Conservation (phyloP, 306 rosid species). For the Castanea crenata region DNA sequence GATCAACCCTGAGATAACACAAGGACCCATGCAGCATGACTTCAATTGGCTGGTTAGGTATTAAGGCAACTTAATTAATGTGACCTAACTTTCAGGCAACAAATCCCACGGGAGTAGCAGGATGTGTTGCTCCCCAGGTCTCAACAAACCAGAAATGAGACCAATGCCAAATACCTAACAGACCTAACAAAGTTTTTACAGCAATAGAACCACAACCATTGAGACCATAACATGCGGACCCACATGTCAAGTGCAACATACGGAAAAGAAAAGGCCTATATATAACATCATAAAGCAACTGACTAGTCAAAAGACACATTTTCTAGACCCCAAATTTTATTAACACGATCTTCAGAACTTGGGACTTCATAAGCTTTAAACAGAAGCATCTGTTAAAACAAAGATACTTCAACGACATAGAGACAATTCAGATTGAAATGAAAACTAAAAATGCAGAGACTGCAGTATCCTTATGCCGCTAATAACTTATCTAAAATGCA, state of each 20-base stretch:
- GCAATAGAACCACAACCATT: background rate
- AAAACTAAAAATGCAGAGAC: conserved; percentile 40
- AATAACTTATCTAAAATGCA: conserved; percentile 33
- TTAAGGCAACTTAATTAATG: background rate
- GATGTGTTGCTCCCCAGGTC: background rate
- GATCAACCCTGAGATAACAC: background rate
- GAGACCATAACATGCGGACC: background rate
- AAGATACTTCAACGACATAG: conserved; percentile 33
- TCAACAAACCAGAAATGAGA: background rate
- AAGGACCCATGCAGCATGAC: background rate
- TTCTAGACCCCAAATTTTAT: conserved; percentile 23
- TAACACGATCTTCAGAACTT: conserved; percentile 18
- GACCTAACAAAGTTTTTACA: background rate
- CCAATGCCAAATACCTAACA: background rate
- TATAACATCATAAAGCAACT: conserved; percentile 19
- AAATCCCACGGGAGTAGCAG: background rate
- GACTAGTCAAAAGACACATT: conserved; percentile 27
- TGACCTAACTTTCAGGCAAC: background rate
- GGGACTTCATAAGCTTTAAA: conserved; percentile 24
- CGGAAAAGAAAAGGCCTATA: background rate
- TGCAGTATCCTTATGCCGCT: conserved; percentile 44
- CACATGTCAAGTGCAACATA: conserved; percentile 1
- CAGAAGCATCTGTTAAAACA: conserved; percentile 36
- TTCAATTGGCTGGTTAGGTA: background rate
- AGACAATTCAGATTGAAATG: conserved; percentile 41